These are phyloP conservation scores for Xylaria longipes DNA, from an alignment of 495 filamentous ascomycete species.

Conservation along the genomic window DNA sequence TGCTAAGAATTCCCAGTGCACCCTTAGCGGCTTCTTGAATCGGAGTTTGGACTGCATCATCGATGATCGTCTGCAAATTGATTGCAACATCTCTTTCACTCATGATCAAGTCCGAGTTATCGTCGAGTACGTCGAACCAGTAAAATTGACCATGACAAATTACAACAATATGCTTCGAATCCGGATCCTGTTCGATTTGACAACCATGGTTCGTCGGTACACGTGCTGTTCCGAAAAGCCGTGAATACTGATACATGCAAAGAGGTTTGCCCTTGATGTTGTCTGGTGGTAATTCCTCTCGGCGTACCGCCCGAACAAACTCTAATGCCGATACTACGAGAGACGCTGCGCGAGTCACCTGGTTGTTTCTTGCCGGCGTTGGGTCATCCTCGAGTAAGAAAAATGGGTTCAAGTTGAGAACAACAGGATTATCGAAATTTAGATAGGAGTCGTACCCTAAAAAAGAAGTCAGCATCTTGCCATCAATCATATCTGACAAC, in stretches of 20 bases:
- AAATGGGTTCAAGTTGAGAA: constrained; percentile 97
- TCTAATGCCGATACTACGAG: constrained; percentile 87
- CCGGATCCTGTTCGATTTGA: constrained; percentile 91
- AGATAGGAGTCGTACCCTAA: constrained; percentile 98
- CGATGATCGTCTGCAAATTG: constrained; percentile 90
- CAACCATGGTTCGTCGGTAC: constrained; percentile 95
- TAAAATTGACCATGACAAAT: constrained; percentile 97
- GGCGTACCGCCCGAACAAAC: constrained; percentile 91
- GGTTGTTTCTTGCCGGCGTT: constrained; percentile 92
- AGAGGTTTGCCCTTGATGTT: constrained; percentile 80
- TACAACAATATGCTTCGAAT: constrained; percentile 90
- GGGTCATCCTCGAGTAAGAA: constrained; percentile 98
- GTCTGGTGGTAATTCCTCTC: constrained; percentile 92
- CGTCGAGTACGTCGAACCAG: constrained; percentile 97
- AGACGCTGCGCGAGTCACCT: constrained; percentile 93
- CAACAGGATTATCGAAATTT: constrained; percentile 97
- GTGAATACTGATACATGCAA: constrained; percentile 97
- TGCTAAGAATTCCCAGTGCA: constrained; percentile 90
- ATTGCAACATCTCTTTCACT: constrained; percentile 91
- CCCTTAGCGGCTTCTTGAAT: constrained; percentile 95
- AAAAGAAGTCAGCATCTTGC: constrained; percentile 19
- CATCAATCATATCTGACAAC: background rate
- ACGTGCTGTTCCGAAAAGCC: constrained; percentile 93
- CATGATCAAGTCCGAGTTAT: constrained; percentile 95
- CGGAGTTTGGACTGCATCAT: constrained; percentile 86